These are phyloP conservation scores for Copromyces sp. DNA, from an alignment of 495 filamentous ascomycete genomes.

Conservation along the genomic window DNA sequence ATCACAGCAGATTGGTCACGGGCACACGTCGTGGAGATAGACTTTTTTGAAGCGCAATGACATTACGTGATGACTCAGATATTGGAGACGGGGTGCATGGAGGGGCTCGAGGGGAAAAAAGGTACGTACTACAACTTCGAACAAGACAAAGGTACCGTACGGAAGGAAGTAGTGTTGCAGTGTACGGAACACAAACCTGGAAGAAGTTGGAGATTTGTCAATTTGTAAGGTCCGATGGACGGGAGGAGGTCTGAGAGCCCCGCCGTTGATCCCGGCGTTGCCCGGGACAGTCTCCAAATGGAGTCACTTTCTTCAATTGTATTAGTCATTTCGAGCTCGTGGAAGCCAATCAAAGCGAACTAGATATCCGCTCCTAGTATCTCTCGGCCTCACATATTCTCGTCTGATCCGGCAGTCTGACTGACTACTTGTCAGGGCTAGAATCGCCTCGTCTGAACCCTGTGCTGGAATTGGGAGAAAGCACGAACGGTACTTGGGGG, in stretches of 20 bases:
- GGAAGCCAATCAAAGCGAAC: background rate
- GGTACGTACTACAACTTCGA: no score
- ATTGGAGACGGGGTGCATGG: background rate
- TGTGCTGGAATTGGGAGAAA: no score
- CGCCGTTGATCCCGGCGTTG: background rate
- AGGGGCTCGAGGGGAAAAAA: background rate
- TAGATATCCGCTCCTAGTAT: background rate
- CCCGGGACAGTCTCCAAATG: background rate
- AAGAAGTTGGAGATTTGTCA: no score
- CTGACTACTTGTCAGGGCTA: background rate
- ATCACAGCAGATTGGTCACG: background rate
- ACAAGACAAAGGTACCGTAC: no score
- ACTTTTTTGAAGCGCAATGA: background rate
- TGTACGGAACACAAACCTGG: no score
- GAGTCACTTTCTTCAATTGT: background rate
- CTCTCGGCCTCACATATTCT: background rate
- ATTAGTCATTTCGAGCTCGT: background rate
- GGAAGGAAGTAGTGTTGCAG: no score
- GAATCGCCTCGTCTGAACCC: no score
- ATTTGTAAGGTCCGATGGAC: background rate
- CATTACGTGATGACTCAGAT: background rate
- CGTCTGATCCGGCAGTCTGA: background rate
- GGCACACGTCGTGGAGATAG: background rate
- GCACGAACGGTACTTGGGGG: background rate
- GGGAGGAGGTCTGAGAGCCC: background rate